Evolutionary conservation across 768 basidiomycete genomes (phyloP).

Genomic region (Tylopilus balloui): DNA sequence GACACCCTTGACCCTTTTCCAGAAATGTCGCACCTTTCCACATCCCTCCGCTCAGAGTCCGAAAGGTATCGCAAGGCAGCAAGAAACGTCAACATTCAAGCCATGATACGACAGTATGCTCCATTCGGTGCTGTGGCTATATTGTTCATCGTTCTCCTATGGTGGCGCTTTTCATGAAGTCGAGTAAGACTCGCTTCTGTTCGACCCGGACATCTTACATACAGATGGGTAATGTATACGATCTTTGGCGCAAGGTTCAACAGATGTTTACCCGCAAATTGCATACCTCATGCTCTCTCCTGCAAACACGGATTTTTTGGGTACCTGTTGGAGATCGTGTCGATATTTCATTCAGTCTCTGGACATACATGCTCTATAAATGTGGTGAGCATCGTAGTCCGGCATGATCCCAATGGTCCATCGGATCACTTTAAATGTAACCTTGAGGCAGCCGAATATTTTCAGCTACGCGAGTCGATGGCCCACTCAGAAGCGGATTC

Average conservation of each 20-base stretch:
- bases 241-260: constrained; percentile 6
- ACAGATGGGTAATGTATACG: constrained; percentile 27
- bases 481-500: neutral
- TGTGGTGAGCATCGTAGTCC: neutral
- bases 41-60: constrained; percentile 90
- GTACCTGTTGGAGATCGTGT: neutral
- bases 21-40: constrained; percentile 98
- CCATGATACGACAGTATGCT: constrained; percentile 93
- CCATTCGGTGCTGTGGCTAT: constrained; percentile 81
- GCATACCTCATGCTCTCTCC: neutral
- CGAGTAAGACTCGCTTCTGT: constrained; percentile 7
- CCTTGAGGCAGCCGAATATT: neutral
- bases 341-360: neutral
- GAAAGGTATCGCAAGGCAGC: constrained; percentile 97
- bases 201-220: constrained; percentile 22
- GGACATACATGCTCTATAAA: neutral
- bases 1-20: constrained; percentile 2
- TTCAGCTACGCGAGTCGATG: neutral
- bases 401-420: neutral
- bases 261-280: neutral
- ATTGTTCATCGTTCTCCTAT: constrained; percentile 71
- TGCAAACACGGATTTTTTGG: neutral
- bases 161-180: constrained; percentile 69
- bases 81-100: constrained; percentile 88
- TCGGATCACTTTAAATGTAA: neutral